Percentiles rank a stretch among this genome's conserved stretches.
Conservation (phyloP, 2,329 filamentous ascomycete species). For the Pochonia chlamydosporia region DNA sequence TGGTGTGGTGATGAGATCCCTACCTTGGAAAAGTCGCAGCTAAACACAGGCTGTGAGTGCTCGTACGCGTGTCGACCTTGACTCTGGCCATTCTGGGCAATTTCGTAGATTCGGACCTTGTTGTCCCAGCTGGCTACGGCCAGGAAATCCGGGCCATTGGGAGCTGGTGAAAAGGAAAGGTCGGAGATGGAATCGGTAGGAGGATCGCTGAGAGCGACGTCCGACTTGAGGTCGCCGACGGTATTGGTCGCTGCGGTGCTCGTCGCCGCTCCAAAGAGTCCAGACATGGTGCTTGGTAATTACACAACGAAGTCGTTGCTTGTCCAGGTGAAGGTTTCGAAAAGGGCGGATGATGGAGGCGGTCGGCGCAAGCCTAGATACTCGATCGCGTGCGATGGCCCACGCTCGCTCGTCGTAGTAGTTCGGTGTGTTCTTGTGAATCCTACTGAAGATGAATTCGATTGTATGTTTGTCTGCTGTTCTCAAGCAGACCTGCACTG, state of each 20-base stretch:
- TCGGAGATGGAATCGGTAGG: slow-evolving; percentile 89
- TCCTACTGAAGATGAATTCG: neutral
- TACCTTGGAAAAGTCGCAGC: slow-evolving; percentile 84
- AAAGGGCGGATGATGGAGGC: neutral
- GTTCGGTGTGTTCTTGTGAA: neutral
- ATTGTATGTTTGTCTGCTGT: neutral
- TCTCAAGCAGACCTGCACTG: neutral
- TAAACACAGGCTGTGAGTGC: slow-evolving; percentile 78
- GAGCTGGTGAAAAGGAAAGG: slow-evolving; percentile 69
- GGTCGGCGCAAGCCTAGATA: neutral
- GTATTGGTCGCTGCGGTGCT: slow-evolving; percentile 59
- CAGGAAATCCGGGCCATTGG: slow-evolving; percentile 61
- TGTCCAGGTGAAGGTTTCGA: slow-evolving; percentile 9
- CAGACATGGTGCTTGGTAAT: slow-evolving; percentile 49
- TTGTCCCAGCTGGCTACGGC: slow-evolving; percentile 96
- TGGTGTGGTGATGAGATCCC: slow-evolving; percentile 17
- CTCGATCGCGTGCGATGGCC: neutral
- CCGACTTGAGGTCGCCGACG: slow-evolving; percentile 84
- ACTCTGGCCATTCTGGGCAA: slow-evolving; percentile 69
- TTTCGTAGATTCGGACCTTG: slow-evolving; percentile 95
- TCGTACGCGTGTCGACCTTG: slow-evolving; percentile 82
- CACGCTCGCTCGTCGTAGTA: neutral
- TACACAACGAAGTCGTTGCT: neutral
- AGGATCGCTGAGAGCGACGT: slow-evolving; percentile 70
- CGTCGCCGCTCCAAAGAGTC: slow-evolving; percentile 51